A percentile compares a stretch with the other conserved stretches of the same genome.
Evolutionary conservation across 192 early-diverging fungal genomes (phyloP).

Genomic region (Oehlia diaphana): DNA sequence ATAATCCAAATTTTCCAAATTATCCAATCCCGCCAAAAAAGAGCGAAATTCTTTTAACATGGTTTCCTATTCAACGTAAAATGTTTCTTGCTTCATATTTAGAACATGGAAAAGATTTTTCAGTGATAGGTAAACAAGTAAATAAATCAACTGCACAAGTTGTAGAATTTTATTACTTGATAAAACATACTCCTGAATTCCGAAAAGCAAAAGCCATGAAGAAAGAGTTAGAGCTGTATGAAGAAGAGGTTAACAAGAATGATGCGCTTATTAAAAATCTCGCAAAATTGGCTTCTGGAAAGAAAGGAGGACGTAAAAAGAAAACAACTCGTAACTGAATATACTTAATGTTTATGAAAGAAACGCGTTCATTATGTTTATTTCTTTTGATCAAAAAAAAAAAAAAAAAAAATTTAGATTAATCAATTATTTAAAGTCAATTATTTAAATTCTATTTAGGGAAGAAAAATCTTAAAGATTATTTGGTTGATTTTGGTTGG

Average conservation of each 20-base stretch:
- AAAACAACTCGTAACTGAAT: background rate
- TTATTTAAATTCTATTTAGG: background rate
- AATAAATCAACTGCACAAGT: slow-evolving; percentile 14
- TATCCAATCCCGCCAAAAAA: slow-evolving; percentile 16
- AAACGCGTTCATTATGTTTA: background rate
- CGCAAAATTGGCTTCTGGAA: slow-evolving; percentile 8
- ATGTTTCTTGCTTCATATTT: slow-evolving; percentile 22
- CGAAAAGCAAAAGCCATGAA: slow-evolving; percentile 19
- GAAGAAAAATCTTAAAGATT: background rate
- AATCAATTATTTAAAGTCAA: background rate
- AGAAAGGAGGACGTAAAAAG: slow-evolving; percentile 17
- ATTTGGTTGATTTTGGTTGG: background rate
- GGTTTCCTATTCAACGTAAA: slow-evolving; percentile 23
- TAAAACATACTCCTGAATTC: slow-evolving; percentile 15
- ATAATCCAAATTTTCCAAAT: slow-evolving; percentile 9
- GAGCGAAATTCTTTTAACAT: slow-evolving; percentile 2
- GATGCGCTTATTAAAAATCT: background rate
- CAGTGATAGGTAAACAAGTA: background rate
- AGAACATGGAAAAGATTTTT: slow-evolving; percentile 28
- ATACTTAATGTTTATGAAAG: background rate
- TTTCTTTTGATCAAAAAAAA: background rate
- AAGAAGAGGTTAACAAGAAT: background rate
- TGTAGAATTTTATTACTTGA: slow-evolving; percentile 29
- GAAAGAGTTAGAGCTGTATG: slow-evolving; percentile 11
- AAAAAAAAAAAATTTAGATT: background rate